These are phyloP conservation scores for Candida taoyuanica DNA, from an alignment of 805 yeast species.

Conservation along the genomic window DNA sequence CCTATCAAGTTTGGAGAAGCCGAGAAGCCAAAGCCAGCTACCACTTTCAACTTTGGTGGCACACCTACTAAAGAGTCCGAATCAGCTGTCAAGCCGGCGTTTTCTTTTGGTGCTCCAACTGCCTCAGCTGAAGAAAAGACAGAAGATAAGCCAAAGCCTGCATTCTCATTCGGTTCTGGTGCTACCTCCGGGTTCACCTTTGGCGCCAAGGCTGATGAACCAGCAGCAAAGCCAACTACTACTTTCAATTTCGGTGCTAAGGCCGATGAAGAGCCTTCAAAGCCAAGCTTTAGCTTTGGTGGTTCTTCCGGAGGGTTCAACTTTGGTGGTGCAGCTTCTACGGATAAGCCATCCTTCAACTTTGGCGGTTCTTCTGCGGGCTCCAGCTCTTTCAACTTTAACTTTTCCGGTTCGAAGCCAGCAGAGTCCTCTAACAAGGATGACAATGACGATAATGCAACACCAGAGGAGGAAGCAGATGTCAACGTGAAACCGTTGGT, in stretches of 20 bases:
- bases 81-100: conserved; percentile 3
- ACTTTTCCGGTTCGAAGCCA: conserved; percentile 17
- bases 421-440: conserved; percentile 17
- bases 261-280: conserved; percentile 3
- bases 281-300: conserved; percentile 12
- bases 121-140: conserved; percentile 3
- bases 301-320: conserved; percentile 21
- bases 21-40: conserved; percentile 3
- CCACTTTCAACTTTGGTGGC: conserved; percentile 11
- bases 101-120: conserved; percentile 4
- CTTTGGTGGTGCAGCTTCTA: conserved; percentile 12
- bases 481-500: conserved; percentile 43
- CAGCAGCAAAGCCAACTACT: conserved; percentile 3
- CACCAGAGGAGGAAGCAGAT: conserved; percentile 42
- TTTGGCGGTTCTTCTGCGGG: conserved; percentile 19
- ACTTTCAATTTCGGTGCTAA: neutral
- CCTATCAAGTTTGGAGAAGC: conserved; percentile 14
- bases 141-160: conserved; percentile 10
- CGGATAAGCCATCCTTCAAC: conserved; percentile 24
- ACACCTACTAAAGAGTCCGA: conserved; percentile 17
- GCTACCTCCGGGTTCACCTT: conserved; percentile 3
- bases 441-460: conserved; percentile 29
- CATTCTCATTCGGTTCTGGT: conserved; percentile 6
- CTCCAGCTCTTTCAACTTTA: conserved; percentile 7
- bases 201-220: conserved; percentile 1